Evolutionary conservation across 352 stramenopile species (phyloP).

Genomic region (Discostella stelligera): DNA sequence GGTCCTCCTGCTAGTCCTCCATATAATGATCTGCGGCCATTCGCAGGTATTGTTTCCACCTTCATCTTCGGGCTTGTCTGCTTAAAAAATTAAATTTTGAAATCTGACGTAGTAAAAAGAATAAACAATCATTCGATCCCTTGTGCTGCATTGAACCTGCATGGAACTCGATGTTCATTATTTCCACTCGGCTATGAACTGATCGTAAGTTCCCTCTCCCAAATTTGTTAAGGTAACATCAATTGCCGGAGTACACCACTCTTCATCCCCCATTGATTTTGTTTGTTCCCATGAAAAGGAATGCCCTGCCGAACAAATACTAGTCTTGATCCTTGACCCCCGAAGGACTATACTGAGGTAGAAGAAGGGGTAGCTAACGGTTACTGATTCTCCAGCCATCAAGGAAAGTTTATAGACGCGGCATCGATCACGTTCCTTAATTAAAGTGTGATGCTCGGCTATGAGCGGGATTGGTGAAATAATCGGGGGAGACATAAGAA

Average conservation of each 20-base stretch:
- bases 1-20: conserved; percentile 2
- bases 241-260: background rate
- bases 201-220: background rate
- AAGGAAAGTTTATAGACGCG: conserved; percentile 66
- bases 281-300: background rate
- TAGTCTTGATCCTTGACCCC: conserved; percentile 31
- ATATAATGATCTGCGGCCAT: conserved; percentile 15
- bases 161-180: no score
- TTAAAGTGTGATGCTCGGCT: conserved; percentile 56
- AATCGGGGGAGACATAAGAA: conserved; percentile 59
- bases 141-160: no score
- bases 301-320: background rate
- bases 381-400: conserved; percentile 47
- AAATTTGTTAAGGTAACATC: background rate
- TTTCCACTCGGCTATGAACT: background rate
- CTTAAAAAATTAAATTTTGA: background rate
- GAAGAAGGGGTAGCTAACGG: conserved; percentile 74
- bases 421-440: conserved; percentile 58
- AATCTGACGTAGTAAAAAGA: no score
- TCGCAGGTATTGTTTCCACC: conserved; percentile 16
- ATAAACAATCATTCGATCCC: no score
- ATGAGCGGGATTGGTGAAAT: conserved; percentile 43
- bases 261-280: background rate
- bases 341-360: conserved; percentile 58
- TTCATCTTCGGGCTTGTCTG: background rate